Evolutionary conservation across 768 basidiomycete genomes (phyloP), one percentile per base, ranked within the genome.

Genomic region (Zangia roseola): DNA sequence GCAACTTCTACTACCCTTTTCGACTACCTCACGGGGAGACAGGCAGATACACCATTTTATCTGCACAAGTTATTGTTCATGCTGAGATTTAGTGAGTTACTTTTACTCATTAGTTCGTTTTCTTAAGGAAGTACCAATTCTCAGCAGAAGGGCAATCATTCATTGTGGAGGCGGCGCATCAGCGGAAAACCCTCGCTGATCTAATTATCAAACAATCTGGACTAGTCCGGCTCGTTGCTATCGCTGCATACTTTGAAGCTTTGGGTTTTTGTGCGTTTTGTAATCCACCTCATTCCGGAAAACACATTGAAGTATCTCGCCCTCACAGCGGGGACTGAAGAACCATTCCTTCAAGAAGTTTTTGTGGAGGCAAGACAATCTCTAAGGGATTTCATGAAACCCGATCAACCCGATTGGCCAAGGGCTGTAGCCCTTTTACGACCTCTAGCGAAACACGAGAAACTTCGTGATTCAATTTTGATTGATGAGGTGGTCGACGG

Each of bases 21-120:
- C 26, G 24, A 53, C 26, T 43, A 50, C 28, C 47, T 57, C n/a
- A 39, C 34, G 19, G 41, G 51, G 8, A 49, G 37, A 36, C 47
- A 53, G 30, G 48, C 52, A 2, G 47, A 38, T 8, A 42, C 49
- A 3, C 55, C 51, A 9, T 49, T 47, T 33, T 53, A 56, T 34
- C 47, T 58, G 4, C 55, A 58, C 46, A 44, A 49, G 43, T 34
- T 56, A 9, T 31, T 58, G 37, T 58, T 58, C 34, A 56, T 56
- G 48, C 21, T 58, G 23, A 49, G 57, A 40, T 56, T 56, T 30
- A 40, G 57, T 58, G 47, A 47, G 57, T 48, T 26, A 4, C n/a
- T 10, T 17, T 0, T 19, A 1, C 10, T 4, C 10, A 17, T 26
- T 14, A 21, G 37, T 20, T 10, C 6, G 10, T 46, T 17, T 40